Base-by-base conservation (phyloP, 495 filamentous ascomycete genomes). In the Sporormia fimetaria region DNA sequence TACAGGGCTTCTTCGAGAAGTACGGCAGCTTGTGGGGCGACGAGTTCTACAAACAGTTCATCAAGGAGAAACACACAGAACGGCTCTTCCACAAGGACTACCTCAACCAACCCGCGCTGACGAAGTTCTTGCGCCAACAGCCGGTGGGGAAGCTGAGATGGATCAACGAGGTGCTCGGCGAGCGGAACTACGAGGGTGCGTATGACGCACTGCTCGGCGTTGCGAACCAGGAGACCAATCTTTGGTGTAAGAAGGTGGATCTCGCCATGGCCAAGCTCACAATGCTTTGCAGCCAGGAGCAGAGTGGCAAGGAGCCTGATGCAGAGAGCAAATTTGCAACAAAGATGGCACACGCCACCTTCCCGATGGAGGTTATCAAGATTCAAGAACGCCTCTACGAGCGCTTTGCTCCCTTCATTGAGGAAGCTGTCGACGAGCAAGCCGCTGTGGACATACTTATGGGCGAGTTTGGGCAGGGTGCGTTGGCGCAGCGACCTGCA, bases 241-340 rank as follows among this genome's bases (percentile, higher is more conserved):
- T 88, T 7, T 94, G 87, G 87, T 81, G 70, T 59, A 84, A 88
- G 59, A 90, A 90, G 57, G 80, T 92, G 24, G 76, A 94, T 57
- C 64, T 94, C n/a, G 87, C 83, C 31, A 67, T 96, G 15, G 76
- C 81, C 8, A 94, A 93, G 60, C 64, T 98, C 6, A 72, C 82
- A 10, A 68, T 79, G 42, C 57, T 95, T 42, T 81, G 81, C 21
- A 76, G 65, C 15, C 54, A 55, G 37, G 61, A 67, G 63, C 63
- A 39, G 51, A 53, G 7, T 49, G 57, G 32, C 38, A n/a, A 38
- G 14, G 49, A 55, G 34, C 34, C 55, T 17, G 37, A 51, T 15
- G 22, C 42, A 40, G 51, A 57, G 33, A 12, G 5, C 8, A 9
- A 5, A 12, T 14, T 33, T 14, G n/a, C n/a, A n/a, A n/a, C 16